These are phyloP conservation scores for Amanita rubescens DNA, from an alignment of 768 basidiomycete genomes.

Conservation along the genomic window DNA sequence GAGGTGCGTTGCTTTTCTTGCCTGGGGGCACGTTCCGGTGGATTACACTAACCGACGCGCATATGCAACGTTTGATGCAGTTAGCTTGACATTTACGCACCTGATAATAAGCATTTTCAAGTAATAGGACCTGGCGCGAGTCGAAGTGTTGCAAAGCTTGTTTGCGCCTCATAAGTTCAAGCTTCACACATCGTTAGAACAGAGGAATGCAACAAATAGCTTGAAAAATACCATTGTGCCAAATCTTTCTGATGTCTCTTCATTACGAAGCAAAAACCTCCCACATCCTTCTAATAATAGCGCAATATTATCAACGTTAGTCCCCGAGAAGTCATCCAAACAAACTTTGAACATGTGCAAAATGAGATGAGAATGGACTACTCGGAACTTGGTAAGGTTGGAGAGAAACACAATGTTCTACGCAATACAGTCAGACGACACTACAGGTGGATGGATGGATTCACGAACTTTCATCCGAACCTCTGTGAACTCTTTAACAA, in stretches of 20 bases:
- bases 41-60: constrained; percentile 70
- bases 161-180: constrained; percentile 93
- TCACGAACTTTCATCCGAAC: constrained; percentile 67
- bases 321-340: constrained; percentile 88
- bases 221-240: constrained; percentile 64
- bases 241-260: constrained; percentile 84
- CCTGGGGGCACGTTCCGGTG: constrained; percentile 84
- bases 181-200: constrained; percentile 31
- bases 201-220: neutral
- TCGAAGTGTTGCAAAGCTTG: constrained; percentile 92
- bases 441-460: neutral
- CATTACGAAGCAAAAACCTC: constrained; percentile 79
- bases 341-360: constrained; percentile 96
- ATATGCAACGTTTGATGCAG: neutral
- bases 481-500: constrained; percentile 85
- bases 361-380: constrained; percentile 87
- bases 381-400: constrained; percentile 91
- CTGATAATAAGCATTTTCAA: constrained; percentile 99
- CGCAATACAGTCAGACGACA: neutral
- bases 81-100: constrained; percentile 28
- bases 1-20: constrained; percentile 80
- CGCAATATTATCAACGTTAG: constrained; percentile 91
- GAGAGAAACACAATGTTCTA: constrained; percentile 87
- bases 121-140: constrained; percentile 76
- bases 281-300: constrained; percentile 91